Conservation (phyloP, 78 protist genomes). For the Anaeramoeba ignava region DNA sequence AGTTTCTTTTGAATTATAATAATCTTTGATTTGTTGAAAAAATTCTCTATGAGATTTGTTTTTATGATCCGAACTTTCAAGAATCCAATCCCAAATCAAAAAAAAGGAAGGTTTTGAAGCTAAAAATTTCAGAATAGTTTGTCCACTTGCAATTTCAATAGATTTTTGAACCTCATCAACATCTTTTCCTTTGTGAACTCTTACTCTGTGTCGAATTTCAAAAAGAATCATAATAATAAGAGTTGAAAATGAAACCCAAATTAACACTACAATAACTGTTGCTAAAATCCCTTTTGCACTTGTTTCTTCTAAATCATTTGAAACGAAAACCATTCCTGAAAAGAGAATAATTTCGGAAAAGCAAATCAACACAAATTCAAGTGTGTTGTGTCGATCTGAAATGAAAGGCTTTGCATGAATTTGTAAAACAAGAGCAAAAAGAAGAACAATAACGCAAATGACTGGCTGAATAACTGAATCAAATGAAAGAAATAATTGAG, state of each 20-base stretch:
- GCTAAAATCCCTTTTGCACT: background rate
- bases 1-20: too few relatives aligned
- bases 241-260: background rate
- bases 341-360: background rate
- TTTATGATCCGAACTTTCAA: too few relatives aligned
- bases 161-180: background rate
- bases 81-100: too few relatives aligned
- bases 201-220: background rate
- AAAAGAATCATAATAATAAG: background rate
- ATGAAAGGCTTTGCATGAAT: background rate
- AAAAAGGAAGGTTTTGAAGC: too few relatives aligned
- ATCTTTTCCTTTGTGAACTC: background rate
- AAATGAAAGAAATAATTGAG: background rate
- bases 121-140: background rate
- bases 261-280: background rate
- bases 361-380: background rate
- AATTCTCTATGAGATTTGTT: too few relatives aligned
- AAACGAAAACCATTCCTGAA: background rate
- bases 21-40: too few relatives aligned
- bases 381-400: background rate
- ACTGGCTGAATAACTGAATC: background rate
- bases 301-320: background rate
- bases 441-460: background rate
- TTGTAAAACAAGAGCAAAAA: background rate
- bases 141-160: background rate